Base-by-base conservation (phyloP, 306 rosid genomes). In the Begonia loranthoides region DNA sequence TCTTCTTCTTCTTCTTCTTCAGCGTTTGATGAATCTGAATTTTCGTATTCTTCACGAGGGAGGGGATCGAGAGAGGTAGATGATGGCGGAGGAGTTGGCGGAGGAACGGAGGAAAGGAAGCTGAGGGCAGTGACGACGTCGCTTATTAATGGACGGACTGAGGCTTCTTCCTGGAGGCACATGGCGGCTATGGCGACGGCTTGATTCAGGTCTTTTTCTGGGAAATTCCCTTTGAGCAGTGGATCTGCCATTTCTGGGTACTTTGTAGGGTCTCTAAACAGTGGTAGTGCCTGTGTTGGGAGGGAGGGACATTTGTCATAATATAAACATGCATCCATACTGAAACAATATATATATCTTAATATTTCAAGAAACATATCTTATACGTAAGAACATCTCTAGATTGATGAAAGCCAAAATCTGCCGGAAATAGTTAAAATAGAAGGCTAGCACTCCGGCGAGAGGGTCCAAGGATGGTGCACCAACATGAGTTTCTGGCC, bases 141-240 rank as follows among this genome's bases (percentile, higher is more conserved):
- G 52, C 78, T 76, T 76, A 89, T 89, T 54, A 89, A 68, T 46
- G 97, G 97, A 51, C 97, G 87, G 0, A 79, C 97, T 41, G 69
- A 69, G 44, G 84, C 54, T 77, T 89, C 95, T 57, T 89, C 95
- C 67, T 89, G 97, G 56, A 89, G 68, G 62, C 95, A 89, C 97
- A 89, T 89, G 34, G 97, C 87, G 17, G 95, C 84, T 16, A 84
- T 73, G 51, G 95, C 97, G 17, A 89, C 97, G 7, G 78, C 84
- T 68, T 89, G 97, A 61, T 89, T 82, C 39, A 89, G 60, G 69
- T 89, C 97, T 62, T 82, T 89, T 43, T 89, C 94, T 12, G 87
- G 94, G 65, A 75, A 82, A 13, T 66, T 12, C 15, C 66, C 54
- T 2, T 59, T 10, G 4, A 89, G 87, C 49, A 50, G 61, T 17